Evolutionary conservation across 2,329 filamentous ascomycete genomes (phyloP).

Genomic region (Reticulascus tulasneorum): DNA sequence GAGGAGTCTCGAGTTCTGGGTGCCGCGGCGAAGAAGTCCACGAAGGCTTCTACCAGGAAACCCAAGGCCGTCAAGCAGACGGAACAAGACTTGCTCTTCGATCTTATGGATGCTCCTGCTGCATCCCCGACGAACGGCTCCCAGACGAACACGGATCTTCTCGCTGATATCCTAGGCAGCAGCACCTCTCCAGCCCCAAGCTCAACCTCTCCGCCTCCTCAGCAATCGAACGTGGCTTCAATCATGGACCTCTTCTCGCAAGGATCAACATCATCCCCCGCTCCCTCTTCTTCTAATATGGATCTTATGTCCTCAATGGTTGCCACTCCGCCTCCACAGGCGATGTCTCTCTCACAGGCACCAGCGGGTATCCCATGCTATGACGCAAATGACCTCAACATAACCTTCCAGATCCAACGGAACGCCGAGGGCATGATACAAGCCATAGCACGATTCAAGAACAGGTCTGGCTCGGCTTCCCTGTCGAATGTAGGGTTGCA

Average conservation of each 20-base stretch:
- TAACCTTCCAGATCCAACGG: slow-evolving; percentile 81
- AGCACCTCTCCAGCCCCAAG: slow-evolving; percentile 46
- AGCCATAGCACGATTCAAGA: slow-evolving; percentile 78
- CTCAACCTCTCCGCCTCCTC: slow-evolving; percentile 45
- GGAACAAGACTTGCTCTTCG: slow-evolving; percentile 86
- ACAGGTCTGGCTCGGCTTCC: slow-evolving; percentile 60
- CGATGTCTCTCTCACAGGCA: slow-evolving; percentile 31
- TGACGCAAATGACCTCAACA: slow-evolving; percentile 76
- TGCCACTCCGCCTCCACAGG: slow-evolving; percentile 28
- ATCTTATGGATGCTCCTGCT: slow-evolving; percentile 78
- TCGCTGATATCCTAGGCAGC: slow-evolving; percentile 87
- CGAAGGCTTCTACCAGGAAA: slow-evolving; percentile 67
- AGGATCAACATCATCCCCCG: slow-evolving; percentile 22
- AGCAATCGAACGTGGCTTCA: slow-evolving; percentile 56
- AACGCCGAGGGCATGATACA: slow-evolving; percentile 77
- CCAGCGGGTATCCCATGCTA: slow-evolving; percentile 69
- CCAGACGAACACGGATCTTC: slow-evolving; percentile 74
- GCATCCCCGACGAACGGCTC: slow-evolving; percentile 43
- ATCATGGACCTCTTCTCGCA: slow-evolving; percentile 86
- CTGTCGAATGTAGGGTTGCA: slow-evolving; percentile 80
- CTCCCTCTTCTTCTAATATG: slow-evolving; percentile 35
- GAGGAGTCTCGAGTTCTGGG: slow-evolving; percentile 91
- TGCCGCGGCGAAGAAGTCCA: slow-evolving; percentile 63
- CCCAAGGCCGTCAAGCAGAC: slow-evolving; percentile 76
- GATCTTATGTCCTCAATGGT: slow-evolving; percentile 46